phyloP scores from a whole-genome alignment of 148 eudicot genomes.

The Salicornia ramosissima region DNA sequence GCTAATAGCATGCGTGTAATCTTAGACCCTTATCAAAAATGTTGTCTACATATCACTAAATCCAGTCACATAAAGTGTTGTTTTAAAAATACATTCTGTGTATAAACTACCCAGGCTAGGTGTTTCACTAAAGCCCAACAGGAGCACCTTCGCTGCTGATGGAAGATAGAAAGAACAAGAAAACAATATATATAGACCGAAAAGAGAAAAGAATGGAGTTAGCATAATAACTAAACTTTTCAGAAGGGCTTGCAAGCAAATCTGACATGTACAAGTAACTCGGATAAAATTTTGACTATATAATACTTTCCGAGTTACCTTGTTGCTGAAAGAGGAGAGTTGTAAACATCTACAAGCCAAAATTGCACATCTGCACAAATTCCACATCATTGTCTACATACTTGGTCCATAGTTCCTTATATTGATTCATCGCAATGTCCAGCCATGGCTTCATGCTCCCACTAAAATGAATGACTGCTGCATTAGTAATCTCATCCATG shows the following conservation, averaged over 20 bases:
- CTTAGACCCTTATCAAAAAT: conserved; percentile 13
- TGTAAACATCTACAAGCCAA: conserved; percentile 54
- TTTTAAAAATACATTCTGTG: conserved; percentile 17
- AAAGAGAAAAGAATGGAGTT: conserved; percentile 19
- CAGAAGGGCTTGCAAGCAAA: conserved; percentile 17
- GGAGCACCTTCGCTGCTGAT: conserved; percentile 29
- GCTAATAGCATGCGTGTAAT: background rate
- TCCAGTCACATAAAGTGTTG: conserved; percentile 9
- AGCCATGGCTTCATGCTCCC: conserved; percentile 97
- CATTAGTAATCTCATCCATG: conserved; percentile 80
- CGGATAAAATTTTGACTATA: conserved; percentile 14
- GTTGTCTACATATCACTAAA: conserved; percentile 12
- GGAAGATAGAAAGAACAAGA: conserved; percentile 6
- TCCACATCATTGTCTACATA: conserved; percentile 80
- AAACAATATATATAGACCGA: conserved; percentile 19
- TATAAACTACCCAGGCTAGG: conserved; percentile 19
- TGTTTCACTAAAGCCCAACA: conserved; percentile 27
- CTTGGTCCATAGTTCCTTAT: conserved; percentile 81
- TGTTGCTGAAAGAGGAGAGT: conserved; percentile 23
- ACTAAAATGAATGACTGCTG: conserved; percentile 89
- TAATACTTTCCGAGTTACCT: conserved; percentile 33
- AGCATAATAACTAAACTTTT: conserved; percentile 22
- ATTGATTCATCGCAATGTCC: conserved; percentile 79
- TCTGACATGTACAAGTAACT: conserved; percentile 22
- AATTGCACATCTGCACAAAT: conserved; percentile 85